phyloP scores from a whole-genome alignment of 495 filamentous ascomycete species.

The Penicillium egyptiacum region DNA sequence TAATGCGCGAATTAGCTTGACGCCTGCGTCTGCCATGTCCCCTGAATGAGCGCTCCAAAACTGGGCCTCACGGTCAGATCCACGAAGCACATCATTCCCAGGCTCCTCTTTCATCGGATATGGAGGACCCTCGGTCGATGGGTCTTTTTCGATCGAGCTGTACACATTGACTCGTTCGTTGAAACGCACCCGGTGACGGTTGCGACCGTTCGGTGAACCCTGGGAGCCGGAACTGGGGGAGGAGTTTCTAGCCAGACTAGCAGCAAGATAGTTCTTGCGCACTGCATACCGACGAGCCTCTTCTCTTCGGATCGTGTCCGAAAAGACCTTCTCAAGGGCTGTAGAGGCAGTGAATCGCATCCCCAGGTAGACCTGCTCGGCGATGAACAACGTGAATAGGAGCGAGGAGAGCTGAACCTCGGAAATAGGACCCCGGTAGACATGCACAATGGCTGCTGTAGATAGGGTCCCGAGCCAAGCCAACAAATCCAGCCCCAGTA shows the following conservation, averaged over 20 bases:
- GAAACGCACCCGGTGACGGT: constrained; percentile 39
- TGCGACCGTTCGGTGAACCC: constrained; percentile 15
- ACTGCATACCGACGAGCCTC: constrained; percentile 67
- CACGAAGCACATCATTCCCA: constrained; percentile 29
- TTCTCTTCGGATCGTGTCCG: constrained; percentile 74
- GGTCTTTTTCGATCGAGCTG: constrained; percentile 18
- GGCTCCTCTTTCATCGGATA: constrained; percentile 20
- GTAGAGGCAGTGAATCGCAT: constrained; percentile 64
- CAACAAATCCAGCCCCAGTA: constrained; percentile 80
- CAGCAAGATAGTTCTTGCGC: constrained; percentile 64
- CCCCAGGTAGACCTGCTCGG: constrained; percentile 79
- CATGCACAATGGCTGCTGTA: constrained; percentile 77
- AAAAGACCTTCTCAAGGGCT: constrained; percentile 72
- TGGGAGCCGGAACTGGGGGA: constrained; percentile 13
- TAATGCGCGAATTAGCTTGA: constrained; percentile 41
- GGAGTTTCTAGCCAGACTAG: constrained; percentile 6
- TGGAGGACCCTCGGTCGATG: constrained; percentile 16
- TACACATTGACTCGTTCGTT: constrained; percentile 43
- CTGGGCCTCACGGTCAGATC: constrained; percentile 30
- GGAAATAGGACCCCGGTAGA: constrained; percentile 67
- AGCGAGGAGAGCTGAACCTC: constrained; percentile 71
- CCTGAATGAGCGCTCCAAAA: constrained; percentile 36
- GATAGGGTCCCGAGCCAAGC: constrained; percentile 87
- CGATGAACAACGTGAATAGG: constrained; percentile 73
- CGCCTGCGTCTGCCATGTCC: constrained; percentile 37